Percentiles rank a stretch among this genome's conserved stretches.
These are phyloP conservation scores for Silene vulgaris DNA, from an alignment of 179 eudicot species.

Conservation along the genomic window DNA sequence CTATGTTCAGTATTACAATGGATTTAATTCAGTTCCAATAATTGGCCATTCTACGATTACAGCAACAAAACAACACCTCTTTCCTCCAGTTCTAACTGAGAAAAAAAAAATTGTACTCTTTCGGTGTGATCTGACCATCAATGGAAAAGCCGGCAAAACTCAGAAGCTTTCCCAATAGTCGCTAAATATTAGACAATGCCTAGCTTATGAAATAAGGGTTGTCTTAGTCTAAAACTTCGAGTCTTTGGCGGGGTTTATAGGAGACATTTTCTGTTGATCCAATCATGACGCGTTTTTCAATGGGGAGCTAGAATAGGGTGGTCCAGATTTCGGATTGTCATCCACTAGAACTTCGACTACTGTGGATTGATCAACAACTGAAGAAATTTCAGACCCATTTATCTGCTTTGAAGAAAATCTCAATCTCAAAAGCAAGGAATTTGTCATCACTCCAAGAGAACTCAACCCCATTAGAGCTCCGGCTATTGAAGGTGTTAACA, in stretches of 20 bases:
- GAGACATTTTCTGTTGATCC: background rate
- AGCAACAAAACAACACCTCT: background rate
- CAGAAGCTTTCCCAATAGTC: background rate
- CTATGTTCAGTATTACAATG: background rate
- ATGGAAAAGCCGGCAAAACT: background rate
- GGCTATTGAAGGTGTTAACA: conserved; percentile 94
- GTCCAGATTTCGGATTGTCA: conserved; percentile 28
- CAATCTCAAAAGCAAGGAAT: conserved; percentile 76
- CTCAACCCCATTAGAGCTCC: conserved; percentile 98
- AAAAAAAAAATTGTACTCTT: background rate
- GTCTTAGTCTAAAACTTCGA: background rate
- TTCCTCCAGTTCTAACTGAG: background rate
- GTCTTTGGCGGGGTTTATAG: background rate
- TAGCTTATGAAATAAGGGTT: background rate
- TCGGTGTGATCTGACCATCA: background rate
- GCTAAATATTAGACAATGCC: background rate
- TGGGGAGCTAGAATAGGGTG: conserved; percentile 30
- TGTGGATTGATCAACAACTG: conserved; percentile 25
- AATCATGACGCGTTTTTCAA: conserved; percentile 20
- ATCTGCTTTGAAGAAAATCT: conserved; percentile 44
- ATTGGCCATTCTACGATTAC: background rate
- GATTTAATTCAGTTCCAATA: background rate
- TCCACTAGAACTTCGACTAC: conserved; percentile 31
- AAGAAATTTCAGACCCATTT: conserved; percentile 6
- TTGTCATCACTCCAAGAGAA: conserved; percentile 87